A percentile compares a stretch with the other conserved stretches of the same genome.
phyloP scores from a whole-genome alignment of 805 yeast genomes.

The Wickerhamiella sorbophila region DNA sequence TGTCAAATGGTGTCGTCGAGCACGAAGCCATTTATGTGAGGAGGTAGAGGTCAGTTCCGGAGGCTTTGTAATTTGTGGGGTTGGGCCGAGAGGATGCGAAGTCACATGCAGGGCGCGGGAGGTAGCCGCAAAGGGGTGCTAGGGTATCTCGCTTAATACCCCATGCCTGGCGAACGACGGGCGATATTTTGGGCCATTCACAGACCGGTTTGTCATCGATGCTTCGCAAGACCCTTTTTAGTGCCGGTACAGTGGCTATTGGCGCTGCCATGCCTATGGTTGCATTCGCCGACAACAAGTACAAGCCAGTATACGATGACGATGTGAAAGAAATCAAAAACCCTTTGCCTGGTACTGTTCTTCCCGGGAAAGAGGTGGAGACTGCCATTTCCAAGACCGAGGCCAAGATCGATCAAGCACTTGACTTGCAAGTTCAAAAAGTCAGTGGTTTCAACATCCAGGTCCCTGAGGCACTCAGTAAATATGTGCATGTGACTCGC shows the following conservation, averaged over 20 bases:
- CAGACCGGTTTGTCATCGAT: background rate
- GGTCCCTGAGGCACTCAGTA: conserved; percentile 36
- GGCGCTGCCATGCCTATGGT: conserved; percentile 4
- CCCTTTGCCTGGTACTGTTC: conserved; percentile 21
- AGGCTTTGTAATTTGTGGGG: background rate
- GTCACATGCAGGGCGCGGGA: background rate
- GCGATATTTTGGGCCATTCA: background rate
- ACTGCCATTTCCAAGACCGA: conserved; percentile 7
- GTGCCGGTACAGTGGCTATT: conserved; percentile 3
- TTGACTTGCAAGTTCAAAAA: conserved; percentile 13
- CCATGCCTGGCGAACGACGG: no score
- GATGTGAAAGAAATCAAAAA: conserved; percentile 11
- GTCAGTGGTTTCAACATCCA: conserved; percentile 46
- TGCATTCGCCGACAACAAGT: conserved; percentile 9
- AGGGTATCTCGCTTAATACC: no score
- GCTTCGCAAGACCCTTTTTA: conserved; percentile 1
- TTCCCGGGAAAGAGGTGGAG: conserved; percentile 11
- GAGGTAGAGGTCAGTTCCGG: background rate
- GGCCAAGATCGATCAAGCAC: conserved; percentile 24
- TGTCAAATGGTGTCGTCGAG: background rate
- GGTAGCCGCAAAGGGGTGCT: no score
- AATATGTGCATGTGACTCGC: conserved; percentile 36
- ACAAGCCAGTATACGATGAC: conserved; percentile 22
- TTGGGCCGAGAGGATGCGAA: background rate
- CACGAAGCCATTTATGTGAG: background rate